Evolutionary conservation across 257 asterid species (phyloP).

Genomic region (Nicotiana benthamiana): DNA sequence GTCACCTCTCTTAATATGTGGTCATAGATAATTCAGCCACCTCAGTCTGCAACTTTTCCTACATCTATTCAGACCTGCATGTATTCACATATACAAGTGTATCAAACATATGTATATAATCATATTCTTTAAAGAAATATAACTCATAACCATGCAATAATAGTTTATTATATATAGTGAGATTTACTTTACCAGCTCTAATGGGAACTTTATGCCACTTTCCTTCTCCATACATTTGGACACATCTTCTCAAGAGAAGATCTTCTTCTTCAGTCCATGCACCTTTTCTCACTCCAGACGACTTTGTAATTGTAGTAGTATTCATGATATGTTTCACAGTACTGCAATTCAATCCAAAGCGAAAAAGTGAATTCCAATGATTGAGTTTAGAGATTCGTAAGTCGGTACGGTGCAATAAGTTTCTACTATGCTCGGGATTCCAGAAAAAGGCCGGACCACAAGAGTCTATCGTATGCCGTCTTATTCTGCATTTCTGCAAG

Average conservation of each 20-base stretch:
- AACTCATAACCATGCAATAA: too few species aligned
- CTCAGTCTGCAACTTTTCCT: constrained; percentile 73
- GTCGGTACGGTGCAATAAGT: too few species aligned
- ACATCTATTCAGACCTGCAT: constrained; percentile 48
- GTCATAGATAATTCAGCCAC: constrained; percentile 73
- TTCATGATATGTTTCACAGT: not conserved
- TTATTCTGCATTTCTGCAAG: too few species aligned
- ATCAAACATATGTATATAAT: too few species aligned
- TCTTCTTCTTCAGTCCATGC: constrained; percentile 27
- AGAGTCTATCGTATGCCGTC: too few species aligned
- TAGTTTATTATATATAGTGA: not conserved
- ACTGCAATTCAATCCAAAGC: not conserved
- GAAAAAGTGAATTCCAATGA: not conserved
- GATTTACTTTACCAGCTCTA: constrained; percentile 15
- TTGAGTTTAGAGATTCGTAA: not conserved
- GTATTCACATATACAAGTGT: too few species aligned
- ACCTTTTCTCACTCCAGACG: constrained; percentile 15
- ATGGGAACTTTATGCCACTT: constrained; percentile 22
- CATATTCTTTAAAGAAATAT: too few species aligned
- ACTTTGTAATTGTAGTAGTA: not conserved
- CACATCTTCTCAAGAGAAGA: constrained; percentile 8
- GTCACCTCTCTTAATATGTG: constrained; percentile 57
- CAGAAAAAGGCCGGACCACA: too few species aligned
- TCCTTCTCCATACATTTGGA: constrained; percentile 23
- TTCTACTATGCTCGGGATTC: fast-evolving